Conservation (phyloP, 805 yeast species). For the Brettanomyces nanus region DNA sequence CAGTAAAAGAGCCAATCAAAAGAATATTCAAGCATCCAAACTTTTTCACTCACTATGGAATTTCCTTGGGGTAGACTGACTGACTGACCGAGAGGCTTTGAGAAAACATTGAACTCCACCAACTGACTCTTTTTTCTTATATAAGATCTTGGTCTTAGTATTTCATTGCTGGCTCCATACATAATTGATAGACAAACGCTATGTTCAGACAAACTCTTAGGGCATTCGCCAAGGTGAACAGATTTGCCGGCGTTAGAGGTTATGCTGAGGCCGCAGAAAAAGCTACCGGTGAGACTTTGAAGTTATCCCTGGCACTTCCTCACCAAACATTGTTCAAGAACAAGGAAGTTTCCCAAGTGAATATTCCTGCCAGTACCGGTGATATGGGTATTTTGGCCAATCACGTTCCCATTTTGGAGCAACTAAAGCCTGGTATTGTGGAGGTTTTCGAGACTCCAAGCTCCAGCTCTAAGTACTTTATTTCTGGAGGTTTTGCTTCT, state of each 20-base stretch:
- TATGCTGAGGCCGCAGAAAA: constrained; percentile 72
- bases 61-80: background rate
- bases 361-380: constrained; percentile 92
- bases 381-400: constrained; percentile 94
- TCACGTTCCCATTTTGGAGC: constrained; percentile 97
- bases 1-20: background rate
- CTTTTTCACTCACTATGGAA: background rate
- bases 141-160: no score
- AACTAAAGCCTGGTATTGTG: constrained; percentile 90
- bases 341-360: constrained; percentile 59
- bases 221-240: constrained; percentile 50
- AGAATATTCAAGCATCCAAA: background rate
- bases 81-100: background rate
- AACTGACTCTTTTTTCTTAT: no score
- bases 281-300: constrained; percentile 39
- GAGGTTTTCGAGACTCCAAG: constrained; percentile 76
- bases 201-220: constrained; percentile 63
- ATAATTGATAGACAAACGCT: no score
- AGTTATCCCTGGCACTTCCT: constrained; percentile 86
- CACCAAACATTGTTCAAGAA: constrained; percentile 33
- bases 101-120: no score
- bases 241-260: constrained; percentile 59
- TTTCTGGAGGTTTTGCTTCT: constrained; percentile 94
- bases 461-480: constrained; percentile 73
- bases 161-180: no score